Conservation (phyloP, 208 protist genomes). For the Plasmodiophora brassicae region DNA sequence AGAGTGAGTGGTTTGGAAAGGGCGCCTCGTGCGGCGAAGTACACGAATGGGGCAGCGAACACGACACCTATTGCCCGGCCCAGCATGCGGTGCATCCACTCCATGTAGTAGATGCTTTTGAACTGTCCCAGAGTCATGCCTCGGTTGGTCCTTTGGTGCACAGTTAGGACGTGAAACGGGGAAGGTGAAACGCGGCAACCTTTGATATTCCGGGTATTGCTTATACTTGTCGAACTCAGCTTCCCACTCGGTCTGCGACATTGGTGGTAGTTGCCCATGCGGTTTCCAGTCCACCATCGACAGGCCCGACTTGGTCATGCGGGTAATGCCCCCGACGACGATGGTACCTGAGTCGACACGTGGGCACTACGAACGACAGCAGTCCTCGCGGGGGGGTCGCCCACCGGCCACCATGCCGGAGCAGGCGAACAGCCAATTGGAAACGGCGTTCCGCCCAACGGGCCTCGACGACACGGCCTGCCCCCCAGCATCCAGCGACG, state of each 20-base stretch:
- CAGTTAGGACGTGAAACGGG: not conserved
- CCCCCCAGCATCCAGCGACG: no score
- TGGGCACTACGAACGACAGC: no score
- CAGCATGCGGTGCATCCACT: conserved; percentile 43
- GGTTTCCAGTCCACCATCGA: conserved; percentile 43
- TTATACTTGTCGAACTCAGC: conserved; percentile 41
- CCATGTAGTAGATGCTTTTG: conserved; percentile 42
- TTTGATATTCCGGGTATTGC: conserved; percentile 45
- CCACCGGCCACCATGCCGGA: not conserved
- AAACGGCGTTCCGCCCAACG: no score
- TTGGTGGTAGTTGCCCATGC: conserved; percentile 1
- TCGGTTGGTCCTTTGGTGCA: not conserved
- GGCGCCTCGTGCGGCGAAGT: not conserved
- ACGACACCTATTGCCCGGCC: conserved; percentile 38
- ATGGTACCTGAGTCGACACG: no score
- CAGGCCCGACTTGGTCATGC: conserved; percentile 30
- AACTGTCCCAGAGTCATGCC: conserved; percentile 31
- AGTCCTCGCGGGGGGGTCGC: no score
- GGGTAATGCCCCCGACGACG: no score
- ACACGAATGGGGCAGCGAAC: conserved; percentile 34
- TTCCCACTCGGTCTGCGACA: not conserved
- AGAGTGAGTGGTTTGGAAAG: not conserved
- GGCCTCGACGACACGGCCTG: no score
- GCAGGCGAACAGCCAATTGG: conserved; percentile 8
- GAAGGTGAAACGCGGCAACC: conserved; percentile 1